Evolutionary conservation across 2,329 filamentous ascomycete species (phyloP).

Genomic region (Aspergillus cejpii): DNA sequence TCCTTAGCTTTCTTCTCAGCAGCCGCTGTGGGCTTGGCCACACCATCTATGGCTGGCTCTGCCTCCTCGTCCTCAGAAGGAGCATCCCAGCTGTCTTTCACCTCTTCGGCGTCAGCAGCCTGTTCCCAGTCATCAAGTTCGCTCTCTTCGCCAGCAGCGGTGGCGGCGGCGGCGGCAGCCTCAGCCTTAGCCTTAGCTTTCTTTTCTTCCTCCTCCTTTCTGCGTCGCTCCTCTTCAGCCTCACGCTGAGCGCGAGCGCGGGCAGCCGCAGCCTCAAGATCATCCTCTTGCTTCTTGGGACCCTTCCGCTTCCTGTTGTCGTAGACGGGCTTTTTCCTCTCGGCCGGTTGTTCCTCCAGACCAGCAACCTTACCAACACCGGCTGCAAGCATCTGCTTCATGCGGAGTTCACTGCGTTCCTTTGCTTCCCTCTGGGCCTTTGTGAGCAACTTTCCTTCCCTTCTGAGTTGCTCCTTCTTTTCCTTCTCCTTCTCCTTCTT

Average conservation of each 20-base stretch:
- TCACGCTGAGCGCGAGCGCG: constrained; percentile 42
- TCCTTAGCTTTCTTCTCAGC: constrained; percentile 15
- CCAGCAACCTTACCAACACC: constrained; percentile 43
- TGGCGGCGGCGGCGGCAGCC: constrained; percentile 55
- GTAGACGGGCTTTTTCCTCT: constrained; percentile 70
- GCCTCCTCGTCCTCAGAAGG: constrained; percentile 55
- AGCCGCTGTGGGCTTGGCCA: constrained; percentile 24
- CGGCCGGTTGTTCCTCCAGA: constrained; percentile 41
- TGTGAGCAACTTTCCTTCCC: constrained; percentile 45
- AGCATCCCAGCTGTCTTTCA: constrained; percentile 95
- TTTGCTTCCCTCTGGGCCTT: constrained; percentile 46
- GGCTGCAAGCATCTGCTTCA: constrained; percentile 46
- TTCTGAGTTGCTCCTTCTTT: constrained; percentile 46
- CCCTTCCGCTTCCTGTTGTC: constrained; percentile 73
- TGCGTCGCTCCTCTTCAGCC: constrained; percentile 50
- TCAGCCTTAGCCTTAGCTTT: constrained; percentile 74
- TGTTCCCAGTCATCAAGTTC: constrained; percentile 79
- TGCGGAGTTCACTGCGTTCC: constrained; percentile 43
- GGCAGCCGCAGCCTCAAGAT: constrained; percentile 45
- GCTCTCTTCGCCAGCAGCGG: constrained; percentile 44
- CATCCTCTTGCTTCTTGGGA: constrained; percentile 55
- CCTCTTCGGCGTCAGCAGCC: constrained; percentile 64
- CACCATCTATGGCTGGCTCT: constrained; percentile 27
- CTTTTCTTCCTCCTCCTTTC: constrained; percentile 66
- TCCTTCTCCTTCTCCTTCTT: constrained; percentile 48